These are phyloP conservation scores for Alternaria sp. DNA, from an alignment of 2,329 filamentous ascomycete species.

Conservation along the genomic window DNA sequence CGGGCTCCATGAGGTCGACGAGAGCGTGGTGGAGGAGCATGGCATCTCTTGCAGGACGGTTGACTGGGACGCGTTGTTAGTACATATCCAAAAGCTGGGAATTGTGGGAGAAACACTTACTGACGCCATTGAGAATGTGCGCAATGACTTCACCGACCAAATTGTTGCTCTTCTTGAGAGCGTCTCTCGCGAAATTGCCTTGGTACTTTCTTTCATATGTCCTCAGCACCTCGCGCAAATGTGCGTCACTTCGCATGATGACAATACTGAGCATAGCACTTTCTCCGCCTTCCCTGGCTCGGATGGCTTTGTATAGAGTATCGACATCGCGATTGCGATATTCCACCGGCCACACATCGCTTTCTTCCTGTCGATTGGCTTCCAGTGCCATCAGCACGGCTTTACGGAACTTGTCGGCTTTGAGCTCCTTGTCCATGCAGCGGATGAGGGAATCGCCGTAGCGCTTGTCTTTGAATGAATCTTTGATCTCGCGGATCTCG, in stretches of 20 bases:
- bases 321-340: slow-evolving; percentile 69
- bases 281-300: slow-evolving; percentile 80
- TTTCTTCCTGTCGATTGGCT: slow-evolving; percentile 82
- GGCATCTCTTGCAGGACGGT: slow-evolving; percentile 90
- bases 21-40: slow-evolving; percentile 91
- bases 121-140: slow-evolving; percentile 94
- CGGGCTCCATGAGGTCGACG: slow-evolving; percentile 56
- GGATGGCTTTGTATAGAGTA: slow-evolving; percentile 72
- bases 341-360: slow-evolving; percentile 66
- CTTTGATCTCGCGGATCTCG: slow-evolving; percentile 88
- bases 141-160: slow-evolving; percentile 92
- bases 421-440: slow-evolving; percentile 92
- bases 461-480: slow-evolving; percentile 88
- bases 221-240: slow-evolving; percentile 79
- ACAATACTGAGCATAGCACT: slow-evolving; percentile 86
- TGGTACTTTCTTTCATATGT: slow-evolving; percentile 76
- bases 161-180: slow-evolving; percentile 87
- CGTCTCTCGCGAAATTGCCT: slow-evolving; percentile 85
- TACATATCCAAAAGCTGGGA: no score
- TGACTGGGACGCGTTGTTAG: slow-evolving; percentile 57
- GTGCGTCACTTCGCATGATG: slow-evolving; percentile 77
- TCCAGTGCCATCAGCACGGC: slow-evolving; percentile 85
- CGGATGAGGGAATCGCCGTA: slow-evolving; percentile 80
- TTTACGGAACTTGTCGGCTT: slow-evolving; percentile 94
- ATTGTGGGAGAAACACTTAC: neutral